Evolutionary conservation across 75 land plant species (phyloP).

Genomic region (Pinus taeda): DNA sequence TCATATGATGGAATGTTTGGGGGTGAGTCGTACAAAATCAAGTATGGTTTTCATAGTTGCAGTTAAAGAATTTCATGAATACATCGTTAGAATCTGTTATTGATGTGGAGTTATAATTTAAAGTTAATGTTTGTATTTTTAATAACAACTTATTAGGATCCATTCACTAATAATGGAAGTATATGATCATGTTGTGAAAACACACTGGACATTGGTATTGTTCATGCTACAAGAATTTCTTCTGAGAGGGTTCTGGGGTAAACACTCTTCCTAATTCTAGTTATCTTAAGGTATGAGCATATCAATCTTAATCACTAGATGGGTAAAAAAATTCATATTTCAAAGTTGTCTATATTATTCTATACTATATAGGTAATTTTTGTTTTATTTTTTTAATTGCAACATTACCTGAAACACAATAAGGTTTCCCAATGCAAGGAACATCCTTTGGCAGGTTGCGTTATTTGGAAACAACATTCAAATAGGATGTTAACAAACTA

Average conservation of each 20-base stretch:
- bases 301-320: no score
- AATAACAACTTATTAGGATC: slow-evolving; percentile 59
- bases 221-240: slow-evolving; percentile 54
- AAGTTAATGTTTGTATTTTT: not conserved
- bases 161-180: slow-evolving; percentile 78
- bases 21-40: slow-evolving; percentile 47
- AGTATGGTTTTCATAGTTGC: not conserved
- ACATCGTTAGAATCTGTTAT: not conserved
- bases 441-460: no score
- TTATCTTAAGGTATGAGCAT: not conserved
- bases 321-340: not conserved
- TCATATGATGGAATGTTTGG: slow-evolving; percentile 97
- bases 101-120: slow-evolving; percentile 1
- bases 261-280: slow-evolving; percentile 3
- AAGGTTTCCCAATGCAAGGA: no score
- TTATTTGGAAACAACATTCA: no score
- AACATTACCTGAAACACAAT: no score
- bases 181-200: slow-evolving; percentile 45
- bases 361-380: no score
- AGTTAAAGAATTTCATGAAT: not conserved
- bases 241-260: slow-evolving; percentile 62
- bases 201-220: slow-evolving; percentile 39
- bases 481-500: no score
- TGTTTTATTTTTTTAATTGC: no score
- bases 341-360: not conserved